Evolutionary conservation across 2,329 filamentous ascomycete genomes (phyloP), one percentile per base, ranked within the genome.

Genomic region (Pseudogymnoascus sp.): DNA sequence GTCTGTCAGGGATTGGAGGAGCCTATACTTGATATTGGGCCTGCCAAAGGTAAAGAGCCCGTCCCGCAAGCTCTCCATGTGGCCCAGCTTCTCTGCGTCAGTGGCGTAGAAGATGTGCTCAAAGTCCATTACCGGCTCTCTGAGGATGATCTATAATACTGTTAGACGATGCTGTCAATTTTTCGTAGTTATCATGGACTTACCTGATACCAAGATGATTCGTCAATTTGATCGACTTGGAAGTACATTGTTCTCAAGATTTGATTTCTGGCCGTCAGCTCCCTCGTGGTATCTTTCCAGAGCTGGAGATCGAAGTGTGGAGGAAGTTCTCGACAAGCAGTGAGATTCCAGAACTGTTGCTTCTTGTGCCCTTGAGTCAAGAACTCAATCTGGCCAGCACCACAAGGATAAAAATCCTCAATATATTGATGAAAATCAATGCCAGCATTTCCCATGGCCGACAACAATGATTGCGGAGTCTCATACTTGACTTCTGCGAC

Each of bases 1-100:
- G 18, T 72, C 65, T 1, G 59, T 12, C 18, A 69, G 66, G 18
- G 63, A 62, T 34, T 56, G 49, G 21, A 75, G 68, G 36, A 74
- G 65, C 21, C 69, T 65, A 61, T 77, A 77, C 23, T 69, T 69
- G 63, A 76, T 72, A 61, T 75, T 75, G 2, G 75, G 69, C 34
- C 67, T 69, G 49, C 72, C 72, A n/a, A 73, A 68, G 1, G 64
- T 64, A 65, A 77, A 76, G 5, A 62, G 67, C 3, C 60, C 59
- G 9, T 72, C 66, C 66, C 71, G 71, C 53, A 72, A 60, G 1
- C 59, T 43, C 38, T 73, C 63, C 14, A 72, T 66, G 12, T 72
- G 62, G 9, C 23, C 38, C 16, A 67, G 62, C 61, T 66, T 66
- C 18, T 72, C 66, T 11, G 67, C 65, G 7, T 72, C 70, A 28